Conservation (phyloP, 345 rosid species). For the Mercurialis annua region DNA sequence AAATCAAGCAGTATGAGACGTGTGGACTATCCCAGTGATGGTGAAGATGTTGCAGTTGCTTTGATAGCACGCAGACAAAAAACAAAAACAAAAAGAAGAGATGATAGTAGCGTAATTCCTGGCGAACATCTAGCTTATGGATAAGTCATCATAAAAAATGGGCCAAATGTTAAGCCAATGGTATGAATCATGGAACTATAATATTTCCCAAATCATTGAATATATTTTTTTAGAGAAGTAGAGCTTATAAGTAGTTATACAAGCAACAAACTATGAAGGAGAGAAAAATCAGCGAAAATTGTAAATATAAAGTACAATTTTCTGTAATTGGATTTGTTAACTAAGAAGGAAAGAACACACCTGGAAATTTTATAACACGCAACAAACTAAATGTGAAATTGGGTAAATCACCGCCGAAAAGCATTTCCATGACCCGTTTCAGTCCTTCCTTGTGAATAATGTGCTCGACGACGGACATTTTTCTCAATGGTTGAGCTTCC, state of each 20-base stretch:
- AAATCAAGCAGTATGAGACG: no score
- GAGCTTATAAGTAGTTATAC: background rate
- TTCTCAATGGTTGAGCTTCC: constrained; percentile 90
- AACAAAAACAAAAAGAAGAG: background rate
- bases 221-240: background rate
- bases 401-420: constrained; percentile 57
- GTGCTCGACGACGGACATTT: constrained; percentile 83
- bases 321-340: background rate
- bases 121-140: background rate
- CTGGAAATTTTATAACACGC: background rate
- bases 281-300: background rate
- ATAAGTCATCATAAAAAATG: background rate
- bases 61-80: background rate
- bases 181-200: background rate
- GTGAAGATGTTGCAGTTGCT: background rate
- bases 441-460: constrained; percentile 69
- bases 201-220: background rate
- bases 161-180: background rate
- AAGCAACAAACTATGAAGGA: background rate
- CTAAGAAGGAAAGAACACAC: background rate
- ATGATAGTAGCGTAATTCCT: background rate
- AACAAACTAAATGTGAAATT: background rate
- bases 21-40: background rate
- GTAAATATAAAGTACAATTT: background rate
- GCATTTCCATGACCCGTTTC: constrained; percentile 73